A percentile compares a stretch with the other conserved stretches of the same genome.
Evolutionary conservation across 1,284 basidiomycete species (phyloP).

Genomic region (Hymenochaete sp.): DNA sequence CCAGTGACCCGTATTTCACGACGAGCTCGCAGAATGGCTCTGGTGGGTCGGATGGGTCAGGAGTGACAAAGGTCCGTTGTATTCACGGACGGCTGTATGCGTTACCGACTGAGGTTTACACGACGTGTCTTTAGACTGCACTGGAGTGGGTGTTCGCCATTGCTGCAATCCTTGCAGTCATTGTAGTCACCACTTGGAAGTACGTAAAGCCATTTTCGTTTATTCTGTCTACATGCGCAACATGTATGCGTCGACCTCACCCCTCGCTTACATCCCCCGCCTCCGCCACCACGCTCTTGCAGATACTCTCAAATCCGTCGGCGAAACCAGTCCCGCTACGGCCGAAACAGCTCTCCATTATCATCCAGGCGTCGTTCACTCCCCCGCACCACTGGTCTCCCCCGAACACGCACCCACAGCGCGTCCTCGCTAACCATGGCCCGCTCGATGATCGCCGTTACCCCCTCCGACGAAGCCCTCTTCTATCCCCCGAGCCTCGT

Average conservation of each 20-base stretch:
- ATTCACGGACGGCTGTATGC: too few relatives aligned
- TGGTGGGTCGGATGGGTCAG: too few relatives aligned
- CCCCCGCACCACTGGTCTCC: slow-evolving; percentile 38
- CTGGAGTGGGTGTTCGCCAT: slow-evolving; percentile 16
- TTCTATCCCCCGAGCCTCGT: slow-evolving; percentile 13
- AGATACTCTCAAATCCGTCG: slow-evolving; percentile 12
- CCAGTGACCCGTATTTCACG: too few relatives aligned
- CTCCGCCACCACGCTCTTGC: not conserved
- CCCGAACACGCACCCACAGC: slow-evolving; percentile 22
- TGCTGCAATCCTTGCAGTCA: slow-evolving; percentile 7
- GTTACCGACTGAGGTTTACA: too few relatives aligned
- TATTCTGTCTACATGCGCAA: slow-evolving; percentile 1
- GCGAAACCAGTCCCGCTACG: slow-evolving; percentile 4
- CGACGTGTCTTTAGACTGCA: too few relatives aligned
- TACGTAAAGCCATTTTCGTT: not conserved
- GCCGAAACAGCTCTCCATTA: not conserved
- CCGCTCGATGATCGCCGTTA: not conserved
- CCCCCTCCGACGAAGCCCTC: slow-evolving; percentile 2
- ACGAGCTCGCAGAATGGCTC: too few relatives aligned
- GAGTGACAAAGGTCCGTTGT: too few relatives aligned
- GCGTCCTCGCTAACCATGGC: not conserved
- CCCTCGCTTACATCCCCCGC: not conserved
- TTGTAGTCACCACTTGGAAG: slow-evolving; percentile 11
- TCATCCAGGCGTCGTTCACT: slow-evolving; percentile 3
- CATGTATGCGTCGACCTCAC: not conserved